Percentiles rank a stretch among this genome's conserved stretches.
These are phyloP conservation scores for Trichoderma sp. DNA, from an alignment of 2,329 filamentous ascomycete genomes.

Conservation along the genomic window DNA sequence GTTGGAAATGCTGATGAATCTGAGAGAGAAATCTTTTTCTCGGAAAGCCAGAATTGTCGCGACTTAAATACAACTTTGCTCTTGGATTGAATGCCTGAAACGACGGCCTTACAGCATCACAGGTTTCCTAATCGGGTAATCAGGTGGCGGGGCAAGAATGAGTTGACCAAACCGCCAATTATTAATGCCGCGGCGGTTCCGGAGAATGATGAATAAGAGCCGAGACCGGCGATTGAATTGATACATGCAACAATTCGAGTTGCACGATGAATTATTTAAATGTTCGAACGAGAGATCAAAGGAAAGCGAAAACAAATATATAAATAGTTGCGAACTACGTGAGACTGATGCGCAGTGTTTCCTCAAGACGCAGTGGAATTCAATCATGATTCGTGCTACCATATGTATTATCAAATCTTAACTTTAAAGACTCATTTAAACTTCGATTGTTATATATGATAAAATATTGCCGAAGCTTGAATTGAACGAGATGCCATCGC, in stretches of 20 bases:
- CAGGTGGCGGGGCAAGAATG: conserved; percentile 3
- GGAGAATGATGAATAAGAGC: not conserved
- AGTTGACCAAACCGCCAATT: not conserved
- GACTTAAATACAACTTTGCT: conserved; percentile 21
- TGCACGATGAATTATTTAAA: not conserved
- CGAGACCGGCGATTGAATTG: not conserved
- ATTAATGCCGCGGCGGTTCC: not conserved
- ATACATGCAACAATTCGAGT: not conserved
- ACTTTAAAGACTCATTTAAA: not conserved
- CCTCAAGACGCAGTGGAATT: not conserved
- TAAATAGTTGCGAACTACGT: not conserved
- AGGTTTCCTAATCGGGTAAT: conserved; percentile 18
- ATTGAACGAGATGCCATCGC: not conserved
- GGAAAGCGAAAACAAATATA: not conserved
- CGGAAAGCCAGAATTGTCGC: not conserved
- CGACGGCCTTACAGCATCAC: conserved; percentile 22
- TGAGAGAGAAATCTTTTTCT: not conserved
- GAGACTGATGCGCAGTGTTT: not conserved
- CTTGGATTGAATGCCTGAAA: conserved; percentile 20
- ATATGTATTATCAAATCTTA: not conserved
- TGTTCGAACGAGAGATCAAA: not conserved
- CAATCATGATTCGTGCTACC: not conserved
- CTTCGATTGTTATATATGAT: not conserved
- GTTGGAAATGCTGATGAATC: not conserved
- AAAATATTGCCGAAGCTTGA: not conserved